Conservation (phyloP, 108 stramenopile species). For the Nitzschia putrida region DNA sequence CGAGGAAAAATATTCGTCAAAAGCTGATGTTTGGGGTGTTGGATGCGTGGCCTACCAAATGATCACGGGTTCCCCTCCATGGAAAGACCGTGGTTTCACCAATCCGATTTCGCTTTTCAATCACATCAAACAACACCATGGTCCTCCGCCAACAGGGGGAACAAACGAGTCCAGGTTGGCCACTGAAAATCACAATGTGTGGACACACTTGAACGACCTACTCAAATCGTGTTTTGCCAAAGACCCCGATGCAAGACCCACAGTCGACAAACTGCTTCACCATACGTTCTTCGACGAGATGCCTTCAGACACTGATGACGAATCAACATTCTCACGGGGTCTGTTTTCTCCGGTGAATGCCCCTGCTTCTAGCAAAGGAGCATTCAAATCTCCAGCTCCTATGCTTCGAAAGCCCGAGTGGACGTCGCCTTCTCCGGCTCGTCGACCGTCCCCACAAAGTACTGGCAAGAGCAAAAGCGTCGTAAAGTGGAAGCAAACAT, state of each 20-base stretch:
- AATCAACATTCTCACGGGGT: slow-evolving; percentile 14
- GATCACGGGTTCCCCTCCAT: slow-evolving; percentile 84
- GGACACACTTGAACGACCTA: slow-evolving; percentile 25
- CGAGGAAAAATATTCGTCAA: slow-evolving; percentile 81
- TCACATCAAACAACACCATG: slow-evolving; percentile 59
- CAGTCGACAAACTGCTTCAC: slow-evolving; percentile 38
- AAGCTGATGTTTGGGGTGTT: slow-evolving; percentile 90
- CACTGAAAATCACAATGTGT: slow-evolving; percentile 7
- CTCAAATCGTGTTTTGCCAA: slow-evolving; percentile 69
- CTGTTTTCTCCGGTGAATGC: slow-evolving; percentile 40
- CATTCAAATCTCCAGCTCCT: neutral
- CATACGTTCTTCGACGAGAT: slow-evolving; percentile 49
- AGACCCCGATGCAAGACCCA: slow-evolving; percentile 70
- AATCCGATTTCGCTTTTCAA: slow-evolving; percentile 90
- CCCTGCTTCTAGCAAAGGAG: neutral
- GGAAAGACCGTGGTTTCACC: slow-evolving; percentile 88
- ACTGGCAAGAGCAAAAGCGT: slow-evolving; percentile 13
- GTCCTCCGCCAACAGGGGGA: slow-evolving; percentile 51
- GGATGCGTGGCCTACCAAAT: slow-evolving; percentile 91
- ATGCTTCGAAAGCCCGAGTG: neutral
- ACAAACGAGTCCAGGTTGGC: slow-evolving; percentile 10
- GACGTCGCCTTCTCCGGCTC: slow-evolving; percentile 2
- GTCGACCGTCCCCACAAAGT: neutral
- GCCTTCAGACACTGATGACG: slow-evolving; percentile 29
- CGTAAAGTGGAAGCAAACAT: slow-evolving; percentile 6